Percentiles rank a stretch among this genome's conserved stretches.
phyloP scores from a whole-genome alignment of 768 basidiomycete genomes.

The Termitomyces sp. region DNA sequence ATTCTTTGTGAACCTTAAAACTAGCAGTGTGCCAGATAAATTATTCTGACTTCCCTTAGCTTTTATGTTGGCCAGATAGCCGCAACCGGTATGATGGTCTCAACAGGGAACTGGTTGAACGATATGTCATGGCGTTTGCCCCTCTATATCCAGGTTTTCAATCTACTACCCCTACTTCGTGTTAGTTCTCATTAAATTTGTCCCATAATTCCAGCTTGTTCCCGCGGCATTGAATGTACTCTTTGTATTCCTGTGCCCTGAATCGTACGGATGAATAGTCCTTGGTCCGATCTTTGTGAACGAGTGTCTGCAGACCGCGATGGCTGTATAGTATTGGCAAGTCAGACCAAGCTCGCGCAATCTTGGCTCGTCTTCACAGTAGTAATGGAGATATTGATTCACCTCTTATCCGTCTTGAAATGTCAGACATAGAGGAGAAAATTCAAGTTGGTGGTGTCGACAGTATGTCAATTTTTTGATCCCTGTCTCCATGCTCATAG shows the following conservation, averaged over 20 bases:
- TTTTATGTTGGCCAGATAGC: constrained; percentile 50
- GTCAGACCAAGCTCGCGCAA: constrained; percentile 31
- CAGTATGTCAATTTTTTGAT: constrained; percentile 24
- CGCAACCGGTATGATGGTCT: constrained; percentile 51
- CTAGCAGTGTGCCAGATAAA: not conserved
- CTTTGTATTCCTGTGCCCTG: constrained; percentile 42
- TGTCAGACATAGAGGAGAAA: constrained; percentile 48
- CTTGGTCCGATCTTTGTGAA: not conserved
- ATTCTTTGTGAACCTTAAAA: constrained; percentile 37
- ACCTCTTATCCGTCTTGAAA: constrained; percentile 44
- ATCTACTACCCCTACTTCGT: not conserved
- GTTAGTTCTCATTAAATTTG: not conserved
- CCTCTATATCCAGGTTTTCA: constrained; percentile 38
- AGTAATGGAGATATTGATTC: constrained; percentile 38
- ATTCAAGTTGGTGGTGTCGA: constrained; percentile 39
- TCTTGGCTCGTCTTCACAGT: constrained; percentile 46
- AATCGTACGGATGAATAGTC: constrained; percentile 30
- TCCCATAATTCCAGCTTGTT: constrained; percentile 22
- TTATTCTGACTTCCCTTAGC: constrained; percentile 16
- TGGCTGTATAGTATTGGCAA: constrained; percentile 48
- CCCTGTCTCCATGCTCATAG: not conserved
- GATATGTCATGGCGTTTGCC: constrained; percentile 46
- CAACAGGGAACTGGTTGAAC: constrained; percentile 35
- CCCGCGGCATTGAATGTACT: constrained; percentile 43
- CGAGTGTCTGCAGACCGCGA: constrained; percentile 30